phyloP scores from a whole-genome alignment of 2,329 filamentous ascomycete genomes.

The Mariannaea sp. region DNA sequence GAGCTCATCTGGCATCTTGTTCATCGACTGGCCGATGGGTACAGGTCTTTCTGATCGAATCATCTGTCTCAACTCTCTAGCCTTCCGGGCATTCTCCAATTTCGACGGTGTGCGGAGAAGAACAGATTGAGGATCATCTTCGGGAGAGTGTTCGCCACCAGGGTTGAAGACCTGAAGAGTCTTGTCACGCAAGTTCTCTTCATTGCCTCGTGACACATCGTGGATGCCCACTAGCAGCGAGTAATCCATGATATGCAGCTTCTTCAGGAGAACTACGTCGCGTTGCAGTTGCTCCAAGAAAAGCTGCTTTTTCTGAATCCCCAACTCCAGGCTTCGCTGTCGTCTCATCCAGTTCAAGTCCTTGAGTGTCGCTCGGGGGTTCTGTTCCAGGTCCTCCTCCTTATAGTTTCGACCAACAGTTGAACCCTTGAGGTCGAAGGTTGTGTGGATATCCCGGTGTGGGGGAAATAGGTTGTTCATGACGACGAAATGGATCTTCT shows the following conservation, averaged over 20 bases:
- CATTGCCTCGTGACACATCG: constrained; percentile 86
- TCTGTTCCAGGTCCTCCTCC: constrained; percentile 85
- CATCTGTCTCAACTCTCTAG: constrained; percentile 86
- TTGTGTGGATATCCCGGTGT: constrained; percentile 95
- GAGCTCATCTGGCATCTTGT: constrained; percentile 89
- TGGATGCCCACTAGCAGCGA: constrained; percentile 94
- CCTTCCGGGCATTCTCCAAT: constrained; percentile 87
- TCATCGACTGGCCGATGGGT: constrained; percentile 82
- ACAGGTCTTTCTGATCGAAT: constrained; percentile 92
- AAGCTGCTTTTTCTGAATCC: constrained; percentile 81
- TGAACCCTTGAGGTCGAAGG: constrained; percentile 95
- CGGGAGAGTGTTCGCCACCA: constrained; percentile 65
- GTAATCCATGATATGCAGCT: constrained; percentile 97
- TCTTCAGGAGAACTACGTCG: constrained; percentile 86
- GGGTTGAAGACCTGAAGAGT: constrained; percentile 94
- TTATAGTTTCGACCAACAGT: constrained; percentile 90
- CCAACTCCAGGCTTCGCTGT: constrained; percentile 84
- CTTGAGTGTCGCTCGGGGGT: constrained; percentile 91
- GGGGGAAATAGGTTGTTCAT: constrained; percentile 99
- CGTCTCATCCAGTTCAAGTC: constrained; percentile 95
- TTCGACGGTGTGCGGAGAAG: constrained; percentile 92
- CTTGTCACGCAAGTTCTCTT: constrained; percentile 88
- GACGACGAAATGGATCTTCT: constrained; percentile 98
- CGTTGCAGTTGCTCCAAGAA: constrained; percentile 88
- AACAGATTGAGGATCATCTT: constrained; percentile 66